Percentiles rank a stretch among this genome's conserved stretches.
These are phyloP conservation scores for Hymenoscyphus scutula DNA, from an alignment of 2,329 filamentous ascomycete species.

Conservation along the genomic window DNA sequence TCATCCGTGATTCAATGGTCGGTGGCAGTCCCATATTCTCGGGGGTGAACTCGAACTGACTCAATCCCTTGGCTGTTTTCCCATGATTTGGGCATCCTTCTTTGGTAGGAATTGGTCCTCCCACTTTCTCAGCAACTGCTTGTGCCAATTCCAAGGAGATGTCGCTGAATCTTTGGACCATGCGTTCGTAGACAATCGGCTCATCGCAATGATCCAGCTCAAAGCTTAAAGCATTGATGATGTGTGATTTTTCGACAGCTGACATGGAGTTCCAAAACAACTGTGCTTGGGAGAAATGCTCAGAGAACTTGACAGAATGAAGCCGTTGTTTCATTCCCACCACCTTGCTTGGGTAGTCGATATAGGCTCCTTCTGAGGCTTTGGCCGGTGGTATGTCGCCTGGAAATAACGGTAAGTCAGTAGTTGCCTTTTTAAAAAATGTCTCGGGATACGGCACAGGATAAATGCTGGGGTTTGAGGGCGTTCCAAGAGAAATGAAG, in stretches of 20 bases:
- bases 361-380: slow-evolving; percentile 62
- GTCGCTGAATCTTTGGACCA: slow-evolving; percentile 66
- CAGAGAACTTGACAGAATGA: slow-evolving; percentile 70
- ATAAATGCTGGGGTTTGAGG: too few species aligned
- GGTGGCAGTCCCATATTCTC: slow-evolving; percentile 45
- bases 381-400: slow-evolving; percentile 62
- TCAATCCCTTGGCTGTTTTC: slow-evolving; percentile 63
- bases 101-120: slow-evolving; percentile 57
- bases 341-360: slow-evolving; percentile 57
- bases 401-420: too few species aligned
- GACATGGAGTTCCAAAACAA: slow-evolving; percentile 80
- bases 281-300: slow-evolving; percentile 76
- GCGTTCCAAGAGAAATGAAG: too few species aligned
- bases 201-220: slow-evolving; percentile 83
- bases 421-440: too few species aligned
- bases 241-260: slow-evolving; percentile 61
- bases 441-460: too few species aligned
- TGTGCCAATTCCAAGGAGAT: slow-evolving; percentile 71
- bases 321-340: slow-evolving; percentile 69
- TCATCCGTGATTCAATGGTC: slow-evolving; percentile 67
- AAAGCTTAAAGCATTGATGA: slow-evolving; percentile 60
- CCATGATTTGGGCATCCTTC: slow-evolving; percentile 59
- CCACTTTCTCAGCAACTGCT: slow-evolving; percentile 67
- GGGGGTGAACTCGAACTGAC: slow-evolving; percentile 66
- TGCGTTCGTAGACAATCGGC: slow-evolving; percentile 68